Evolutionary conservation across 176 grass and related monocot species (phyloP).

Genomic region (Zea luxurians): DNA sequence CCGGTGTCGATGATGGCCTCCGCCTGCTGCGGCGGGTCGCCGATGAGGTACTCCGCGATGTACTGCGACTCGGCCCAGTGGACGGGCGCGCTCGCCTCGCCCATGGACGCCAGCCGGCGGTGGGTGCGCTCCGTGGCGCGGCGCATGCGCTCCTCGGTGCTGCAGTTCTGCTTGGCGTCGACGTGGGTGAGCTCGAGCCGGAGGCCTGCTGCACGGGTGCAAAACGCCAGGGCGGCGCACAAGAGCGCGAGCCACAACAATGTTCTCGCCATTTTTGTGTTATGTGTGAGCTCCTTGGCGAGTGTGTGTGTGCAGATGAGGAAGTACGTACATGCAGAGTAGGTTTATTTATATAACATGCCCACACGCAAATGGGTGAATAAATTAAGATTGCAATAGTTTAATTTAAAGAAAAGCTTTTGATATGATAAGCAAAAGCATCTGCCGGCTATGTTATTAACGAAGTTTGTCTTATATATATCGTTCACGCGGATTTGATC

Average conservation of each 20-base stretch:
- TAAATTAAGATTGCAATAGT: too few relatives aligned
- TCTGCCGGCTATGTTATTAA: too few relatives aligned
- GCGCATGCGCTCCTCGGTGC: neutral
- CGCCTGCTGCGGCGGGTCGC: neutral
- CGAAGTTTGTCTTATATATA: too few relatives aligned
- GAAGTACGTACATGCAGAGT: too few relatives aligned
- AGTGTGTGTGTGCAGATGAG: neutral
- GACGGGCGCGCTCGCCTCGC: neutral
- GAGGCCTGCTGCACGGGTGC: neutral
- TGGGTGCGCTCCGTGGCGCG: slow-evolving; percentile 11
- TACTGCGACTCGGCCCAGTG: neutral
- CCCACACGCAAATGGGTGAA: too few relatives aligned
- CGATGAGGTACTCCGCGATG: slow-evolving; percentile 36
- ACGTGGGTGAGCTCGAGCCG: slow-evolving; percentile 23
- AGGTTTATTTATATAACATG: too few relatives aligned
- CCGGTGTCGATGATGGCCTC: slow-evolving; percentile 48
- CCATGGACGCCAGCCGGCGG: slow-evolving; percentile 1
- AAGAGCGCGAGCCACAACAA: neutral
- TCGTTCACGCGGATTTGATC: too few relatives aligned
- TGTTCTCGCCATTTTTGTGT: slow-evolving; percentile 2
- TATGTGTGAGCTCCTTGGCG: neutral
- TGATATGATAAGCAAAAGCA: too few relatives aligned
- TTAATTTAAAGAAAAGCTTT: too few relatives aligned
- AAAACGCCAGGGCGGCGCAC: neutral
- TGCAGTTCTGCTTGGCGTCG: slow-evolving; percentile 15